Percentiles rank a stretch among this genome's conserved stretches.
Evolutionary conservation across 2,329 filamentous ascomycete genomes (phyloP).

Genomic region (Penicillium italicum): DNA sequence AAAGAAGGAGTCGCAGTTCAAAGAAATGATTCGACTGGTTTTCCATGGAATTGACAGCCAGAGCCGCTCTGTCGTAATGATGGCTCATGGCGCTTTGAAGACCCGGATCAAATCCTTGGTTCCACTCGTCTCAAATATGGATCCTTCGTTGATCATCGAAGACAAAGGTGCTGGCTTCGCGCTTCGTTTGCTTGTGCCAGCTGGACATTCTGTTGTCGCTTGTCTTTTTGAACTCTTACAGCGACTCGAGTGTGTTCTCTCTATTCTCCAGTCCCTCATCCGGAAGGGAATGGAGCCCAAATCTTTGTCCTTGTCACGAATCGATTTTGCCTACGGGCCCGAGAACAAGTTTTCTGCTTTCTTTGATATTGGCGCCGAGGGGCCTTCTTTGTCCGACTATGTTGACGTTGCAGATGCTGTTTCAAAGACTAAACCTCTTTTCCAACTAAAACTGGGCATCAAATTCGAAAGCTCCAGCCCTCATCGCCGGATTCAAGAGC

Average conservation of each 20-base stretch:
- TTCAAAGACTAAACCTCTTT: constrained; percentile 26
- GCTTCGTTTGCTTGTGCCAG: constrained; percentile 36
- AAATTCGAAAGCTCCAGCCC: constrained; percentile 36
- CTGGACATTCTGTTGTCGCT: constrained; percentile 36
- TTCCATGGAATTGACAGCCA: constrained; percentile 39
- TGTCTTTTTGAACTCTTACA: constrained; percentile 38
- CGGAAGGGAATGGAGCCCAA: constrained; percentile 31
- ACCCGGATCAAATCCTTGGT: constrained; percentile 26
- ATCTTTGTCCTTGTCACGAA: constrained; percentile 35
- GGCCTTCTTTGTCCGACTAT: constrained; percentile 14
- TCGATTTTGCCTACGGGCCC: constrained; percentile 36
- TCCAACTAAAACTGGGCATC: constrained; percentile 31
- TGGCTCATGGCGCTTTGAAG: constrained; percentile 36
- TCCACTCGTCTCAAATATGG: constrained; percentile 26
- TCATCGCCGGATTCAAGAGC: constrained; percentile 41
- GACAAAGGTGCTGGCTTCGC: constrained; percentile 35
- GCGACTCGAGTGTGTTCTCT: constrained; percentile 37
- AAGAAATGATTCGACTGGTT: constrained; percentile 36
- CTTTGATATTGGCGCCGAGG: constrained; percentile 32
- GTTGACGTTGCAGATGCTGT: constrained; percentile 23
- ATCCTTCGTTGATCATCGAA: constrained; percentile 34
- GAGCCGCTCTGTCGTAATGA: constrained; percentile 32
- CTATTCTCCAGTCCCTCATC: constrained; percentile 34
- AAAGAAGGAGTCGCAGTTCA: constrained; percentile 29
- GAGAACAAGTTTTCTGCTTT: constrained; percentile 28